phyloP scores from a whole-genome alignment of 768 basidiomycete genomes.

The Austroboletus eburneus region DNA sequence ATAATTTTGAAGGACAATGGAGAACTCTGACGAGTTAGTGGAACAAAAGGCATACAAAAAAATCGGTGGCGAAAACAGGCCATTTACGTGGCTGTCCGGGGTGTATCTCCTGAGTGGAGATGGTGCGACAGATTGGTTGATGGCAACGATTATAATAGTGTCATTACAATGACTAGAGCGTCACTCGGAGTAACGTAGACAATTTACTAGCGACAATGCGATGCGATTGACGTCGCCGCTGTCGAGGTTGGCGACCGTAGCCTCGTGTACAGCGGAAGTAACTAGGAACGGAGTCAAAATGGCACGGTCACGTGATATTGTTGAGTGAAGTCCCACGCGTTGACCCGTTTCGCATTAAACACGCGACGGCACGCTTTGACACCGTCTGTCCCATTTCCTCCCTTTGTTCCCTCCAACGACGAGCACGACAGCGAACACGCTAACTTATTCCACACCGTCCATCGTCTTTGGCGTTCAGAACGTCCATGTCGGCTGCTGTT shows the following conservation, averaged over 20 bases:
- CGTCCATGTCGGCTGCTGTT: slow-evolving; percentile 24
- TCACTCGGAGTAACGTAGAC: no score
- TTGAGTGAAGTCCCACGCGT: slow-evolving; percentile 33
- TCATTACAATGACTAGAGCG: no score
- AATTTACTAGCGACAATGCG: no score
- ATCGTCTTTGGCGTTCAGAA: slow-evolving; percentile 1
- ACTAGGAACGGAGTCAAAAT: slow-evolving; percentile 19
- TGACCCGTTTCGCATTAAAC: slow-evolving; percentile 25
- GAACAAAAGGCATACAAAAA: slow-evolving; percentile 11
- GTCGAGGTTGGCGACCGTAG: slow-evolving; percentile 17
- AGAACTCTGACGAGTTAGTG: slow-evolving; percentile 9
- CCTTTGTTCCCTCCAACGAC: slow-evolving; percentile 21
- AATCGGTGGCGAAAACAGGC: neutral
- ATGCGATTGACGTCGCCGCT: slow-evolving; percentile 5
- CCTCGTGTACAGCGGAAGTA: slow-evolving; percentile 32
- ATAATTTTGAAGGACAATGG: slow-evolving; percentile 21
- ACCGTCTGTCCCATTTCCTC: slow-evolving; percentile 3
- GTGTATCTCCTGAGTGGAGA: no score
- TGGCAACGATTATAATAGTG: neutral
- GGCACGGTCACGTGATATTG: slow-evolving; percentile 32
- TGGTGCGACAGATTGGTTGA: neutral
- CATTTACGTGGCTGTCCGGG: no score
- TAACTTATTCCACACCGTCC: slow-evolving; percentile 13
- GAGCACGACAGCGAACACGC: slow-evolving; percentile 19
- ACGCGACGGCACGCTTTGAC: slow-evolving; percentile 16